These are phyloP conservation scores for Kodamaea kaohsiungensis DNA, from an alignment of 805 yeast genomes.

Conservation along the genomic window DNA sequence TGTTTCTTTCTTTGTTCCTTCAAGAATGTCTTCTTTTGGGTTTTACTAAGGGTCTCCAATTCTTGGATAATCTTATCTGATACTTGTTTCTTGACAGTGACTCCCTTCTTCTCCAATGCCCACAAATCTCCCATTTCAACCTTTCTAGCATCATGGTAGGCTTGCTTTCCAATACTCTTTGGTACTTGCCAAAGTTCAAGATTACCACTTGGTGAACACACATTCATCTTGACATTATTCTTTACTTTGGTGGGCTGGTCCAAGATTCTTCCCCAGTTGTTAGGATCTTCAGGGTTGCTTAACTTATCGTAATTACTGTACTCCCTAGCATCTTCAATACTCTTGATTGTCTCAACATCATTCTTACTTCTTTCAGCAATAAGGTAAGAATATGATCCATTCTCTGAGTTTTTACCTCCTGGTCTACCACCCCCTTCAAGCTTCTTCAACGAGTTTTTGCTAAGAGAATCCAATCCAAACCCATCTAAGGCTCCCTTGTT, in stretches of 20 bases:
- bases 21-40: slow-evolving; percentile 38
- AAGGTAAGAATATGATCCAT: slow-evolving; percentile 72
- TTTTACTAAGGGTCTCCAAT: slow-evolving; percentile 36
- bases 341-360: slow-evolving; percentile 40
- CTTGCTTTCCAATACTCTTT: slow-evolving; percentile 68
- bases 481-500: slow-evolving; percentile 52
- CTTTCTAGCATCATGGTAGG: slow-evolving; percentile 89
- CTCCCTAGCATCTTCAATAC: slow-evolving; percentile 41
- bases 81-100: slow-evolving; percentile 30
- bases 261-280: slow-evolving; percentile 72
- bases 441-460: slow-evolving; percentile 30
- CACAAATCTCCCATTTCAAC: slow-evolving; percentile 83
- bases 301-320: slow-evolving; percentile 22
- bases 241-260: slow-evolving; percentile 73
- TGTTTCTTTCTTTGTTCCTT: slow-evolving; percentile 36
- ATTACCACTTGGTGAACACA: slow-evolving; percentile 78
- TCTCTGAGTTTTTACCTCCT: slow-evolving; percentile 67
- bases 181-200: slow-evolving; percentile 89
- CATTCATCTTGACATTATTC: slow-evolving; percentile 76
- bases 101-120: slow-evolving; percentile 52
- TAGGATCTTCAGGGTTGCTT: slow-evolving; percentile 24
- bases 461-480: slow-evolving; percentile 47
- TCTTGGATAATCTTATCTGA: slow-evolving; percentile 33
- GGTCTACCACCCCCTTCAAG: slow-evolving; percentile 79
- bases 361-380: slow-evolving; percentile 61